Percentiles rank a stretch among this genome's conserved stretches.
Conservation (phyloP, 2,329 filamentous ascomycete genomes). For the Myriosclerotinia scirpicola region DNA sequence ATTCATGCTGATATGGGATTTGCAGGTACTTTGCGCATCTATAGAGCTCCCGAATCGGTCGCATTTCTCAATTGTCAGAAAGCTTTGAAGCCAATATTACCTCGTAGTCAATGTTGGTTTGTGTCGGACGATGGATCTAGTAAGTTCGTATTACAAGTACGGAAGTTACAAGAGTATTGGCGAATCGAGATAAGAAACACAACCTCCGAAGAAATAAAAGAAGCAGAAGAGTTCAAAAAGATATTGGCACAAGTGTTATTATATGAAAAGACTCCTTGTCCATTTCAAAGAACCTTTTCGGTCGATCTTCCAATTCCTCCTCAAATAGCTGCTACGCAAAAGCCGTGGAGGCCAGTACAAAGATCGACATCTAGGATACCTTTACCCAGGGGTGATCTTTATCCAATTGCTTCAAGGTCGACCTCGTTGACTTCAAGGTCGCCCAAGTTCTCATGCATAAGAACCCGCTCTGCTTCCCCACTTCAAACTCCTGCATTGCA, state of each 20-base stretch:
- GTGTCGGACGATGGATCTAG: constrained; percentile 70
- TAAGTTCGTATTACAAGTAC: constrained; percentile 82
- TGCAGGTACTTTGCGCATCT: constrained; percentile 73
- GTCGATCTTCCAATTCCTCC: constrained; percentile 71
- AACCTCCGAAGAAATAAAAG: constrained; percentile 60
- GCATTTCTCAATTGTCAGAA: constrained; percentile 85
- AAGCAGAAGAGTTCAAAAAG: constrained; percentile 65
- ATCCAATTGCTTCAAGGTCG: constrained; percentile 23
- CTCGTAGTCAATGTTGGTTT: constrained; percentile 91
- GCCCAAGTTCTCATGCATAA: constrained; percentile 14
- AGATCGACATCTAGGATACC: constrained; percentile 26
- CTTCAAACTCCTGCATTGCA: constrained; percentile 19
- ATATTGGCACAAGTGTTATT: constrained; percentile 72
- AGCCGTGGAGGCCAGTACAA: constrained; percentile 62
- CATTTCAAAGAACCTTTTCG: constrained; percentile 75
- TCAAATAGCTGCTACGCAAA: constrained; percentile 63
- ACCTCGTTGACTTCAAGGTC: constrained; percentile 13
- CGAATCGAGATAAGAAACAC: constrained; percentile 78
- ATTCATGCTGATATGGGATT: constrained; percentile 21
- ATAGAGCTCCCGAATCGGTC: constrained; percentile 81
- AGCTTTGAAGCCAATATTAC: constrained; percentile 81
- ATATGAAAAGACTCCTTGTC: constrained; percentile 86
- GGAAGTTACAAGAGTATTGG: constrained; percentile 76
- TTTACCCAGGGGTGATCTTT: constrained; percentile 22
- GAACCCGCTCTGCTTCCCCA: constrained; percentile 19